These are phyloP conservation scores for Cephaloascus fragrans DNA, from an alignment of 805 yeast genomes.

Conservation along the genomic window DNA sequence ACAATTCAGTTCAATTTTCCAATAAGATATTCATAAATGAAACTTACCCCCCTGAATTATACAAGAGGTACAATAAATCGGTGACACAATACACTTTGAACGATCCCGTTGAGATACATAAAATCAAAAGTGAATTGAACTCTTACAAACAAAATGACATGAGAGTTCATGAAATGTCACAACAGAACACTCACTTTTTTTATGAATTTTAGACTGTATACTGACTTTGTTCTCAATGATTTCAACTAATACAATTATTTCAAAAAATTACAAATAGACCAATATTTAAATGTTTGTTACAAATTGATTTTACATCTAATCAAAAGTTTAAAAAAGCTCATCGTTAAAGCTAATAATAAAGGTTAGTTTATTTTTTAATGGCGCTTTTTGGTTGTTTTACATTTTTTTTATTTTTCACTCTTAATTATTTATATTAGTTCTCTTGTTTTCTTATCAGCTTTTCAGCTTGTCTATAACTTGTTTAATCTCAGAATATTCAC, in stretches of 20 bases:
- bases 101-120: constrained; percentile 40
- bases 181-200: constrained; percentile 57
- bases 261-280: no score
- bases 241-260: no score
- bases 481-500: no score
- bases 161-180: constrained; percentile 58
- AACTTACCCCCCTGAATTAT: constrained; percentile 40
- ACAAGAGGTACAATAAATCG: constrained; percentile 43
- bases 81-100: constrained; percentile 41
- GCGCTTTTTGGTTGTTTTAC: not conserved
- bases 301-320: no score
- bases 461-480: no score
- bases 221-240: no score
- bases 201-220: no score
- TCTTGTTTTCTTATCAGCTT: no score
- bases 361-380: not conserved
- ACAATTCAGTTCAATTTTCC: constrained; percentile 32
- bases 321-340: no score
- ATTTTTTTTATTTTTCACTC: not conserved
- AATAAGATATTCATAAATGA: constrained; percentile 38
- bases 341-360: no score
- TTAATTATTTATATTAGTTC: not conserved
- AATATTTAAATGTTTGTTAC: no score
- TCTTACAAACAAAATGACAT: constrained; percentile 53
- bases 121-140: constrained; percentile 57